Percentiles rank a stretch among this genome's conserved stretches.
Evolutionary conservation across 2,329 filamentous ascomycete species (phyloP).

Genomic region (Trichoderma endophyticum): DNA sequence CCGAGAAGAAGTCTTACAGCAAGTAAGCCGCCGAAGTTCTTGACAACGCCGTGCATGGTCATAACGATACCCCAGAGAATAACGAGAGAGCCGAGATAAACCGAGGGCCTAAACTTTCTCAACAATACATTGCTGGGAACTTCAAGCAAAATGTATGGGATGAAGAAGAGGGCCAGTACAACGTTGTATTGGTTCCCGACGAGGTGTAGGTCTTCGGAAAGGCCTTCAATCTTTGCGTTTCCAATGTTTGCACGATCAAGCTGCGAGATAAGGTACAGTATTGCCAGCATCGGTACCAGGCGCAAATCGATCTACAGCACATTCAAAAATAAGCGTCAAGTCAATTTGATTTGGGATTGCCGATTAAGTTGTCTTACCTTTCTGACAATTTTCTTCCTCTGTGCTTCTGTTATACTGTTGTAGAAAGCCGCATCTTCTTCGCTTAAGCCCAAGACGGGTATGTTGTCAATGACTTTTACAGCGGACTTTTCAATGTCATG

Average conservation of each 20-base stretch:
- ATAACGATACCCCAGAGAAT: conserved; percentile 1
- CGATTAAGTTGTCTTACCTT: background rate
- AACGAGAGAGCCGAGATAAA: background rate
- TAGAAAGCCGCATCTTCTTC: conserved; percentile 3
- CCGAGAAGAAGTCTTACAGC: conserved; percentile 83
- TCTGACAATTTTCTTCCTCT: background rate
- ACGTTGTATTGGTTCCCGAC: conserved; percentile 23
- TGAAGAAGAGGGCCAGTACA: conserved; percentile 27
- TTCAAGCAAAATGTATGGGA: conserved; percentile 22
- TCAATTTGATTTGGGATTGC: rapidly evolving
- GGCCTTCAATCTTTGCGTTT: conserved; percentile 26
- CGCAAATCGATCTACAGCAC: background rate
- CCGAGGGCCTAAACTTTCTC: conserved; percentile 8
- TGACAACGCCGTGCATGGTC: conserved; percentile 66
- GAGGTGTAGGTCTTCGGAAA: conserved; percentile 23
- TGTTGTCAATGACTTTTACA: background rate
- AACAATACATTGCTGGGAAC: conserved; percentile 20
- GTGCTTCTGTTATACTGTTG: background rate
- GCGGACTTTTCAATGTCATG: background rate
- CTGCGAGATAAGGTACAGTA: conserved; percentile 1
- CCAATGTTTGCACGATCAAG: conserved; percentile 10
- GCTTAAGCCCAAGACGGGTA: background rate
- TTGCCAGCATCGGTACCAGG: background rate
- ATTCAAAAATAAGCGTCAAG: background rate
- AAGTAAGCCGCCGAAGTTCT: conserved; percentile 73